phyloP scores from a whole-genome alignment of 2,329 filamentous ascomycete genomes.

The Xylaria sp. region DNA sequence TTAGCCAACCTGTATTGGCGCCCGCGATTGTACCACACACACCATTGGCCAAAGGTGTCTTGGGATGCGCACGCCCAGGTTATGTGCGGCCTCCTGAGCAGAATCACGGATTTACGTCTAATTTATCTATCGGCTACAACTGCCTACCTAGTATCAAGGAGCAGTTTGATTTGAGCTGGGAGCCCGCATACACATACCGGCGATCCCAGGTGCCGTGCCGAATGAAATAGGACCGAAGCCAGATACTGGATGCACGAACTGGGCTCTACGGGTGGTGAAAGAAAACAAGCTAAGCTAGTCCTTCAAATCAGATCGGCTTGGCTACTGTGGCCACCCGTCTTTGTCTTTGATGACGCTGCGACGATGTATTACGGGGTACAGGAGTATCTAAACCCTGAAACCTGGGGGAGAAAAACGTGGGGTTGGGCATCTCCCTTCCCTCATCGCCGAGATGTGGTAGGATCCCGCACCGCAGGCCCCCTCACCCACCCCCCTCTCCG shows the following conservation, averaged over 20 bases:
- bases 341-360: slow-evolving; percentile 6
- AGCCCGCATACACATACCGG: slow-evolving; percentile 11
- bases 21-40: slow-evolving; percentile 14
- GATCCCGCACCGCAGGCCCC: slow-evolving; percentile 17
- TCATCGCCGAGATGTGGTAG: slow-evolving; percentile 22
- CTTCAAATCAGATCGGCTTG: slow-evolving; percentile 14
- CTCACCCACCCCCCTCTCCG: slow-evolving; percentile 23
- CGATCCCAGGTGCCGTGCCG: background rate
- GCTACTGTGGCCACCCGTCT: background rate
- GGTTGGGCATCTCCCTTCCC: slow-evolving; percentile 22
- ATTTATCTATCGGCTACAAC: background rate
- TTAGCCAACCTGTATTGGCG: background rate
- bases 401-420: slow-evolving; percentile 33
- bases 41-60: slow-evolving; percentile 6
- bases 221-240: slow-evolving; percentile 7
- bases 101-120: background rate
- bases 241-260: background rate
- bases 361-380: slow-evolving; percentile 29
- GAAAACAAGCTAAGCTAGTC: background rate
- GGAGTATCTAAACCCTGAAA: slow-evolving; percentile 28
- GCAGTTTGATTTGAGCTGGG: background rate
- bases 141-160: background rate
- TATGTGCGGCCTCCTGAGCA: slow-evolving; percentile 9
- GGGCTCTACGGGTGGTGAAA: background rate
- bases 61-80: background rate